Evolutionary conservation across 2,329 filamentous ascomycete species (phyloP).

Genomic region (Pezizomycotina sp.): DNA sequence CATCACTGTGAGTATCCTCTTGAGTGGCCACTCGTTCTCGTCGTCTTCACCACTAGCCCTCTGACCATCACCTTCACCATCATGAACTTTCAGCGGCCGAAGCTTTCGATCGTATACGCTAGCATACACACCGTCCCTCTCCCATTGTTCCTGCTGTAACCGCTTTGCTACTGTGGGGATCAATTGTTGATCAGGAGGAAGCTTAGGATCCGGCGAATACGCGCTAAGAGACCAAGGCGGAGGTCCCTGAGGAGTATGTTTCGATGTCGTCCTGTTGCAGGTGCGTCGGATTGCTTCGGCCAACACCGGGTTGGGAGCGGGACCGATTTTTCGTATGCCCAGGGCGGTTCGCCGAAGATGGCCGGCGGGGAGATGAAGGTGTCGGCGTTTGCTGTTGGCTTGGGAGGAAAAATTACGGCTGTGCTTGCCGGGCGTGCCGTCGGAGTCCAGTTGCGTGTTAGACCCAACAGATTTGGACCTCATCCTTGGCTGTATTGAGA

Average conservation of each 20-base stretch:
- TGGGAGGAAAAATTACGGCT: slow-evolving; percentile 9
- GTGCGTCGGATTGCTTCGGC: slow-evolving; percentile 36
- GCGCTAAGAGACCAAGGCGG: slow-evolving; percentile 89
- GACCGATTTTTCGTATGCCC: slow-evolving; percentile 28
- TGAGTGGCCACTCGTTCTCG: slow-evolving; percentile 43
- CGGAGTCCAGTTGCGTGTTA: slow-evolving; percentile 12
- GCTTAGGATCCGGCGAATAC: slow-evolving; percentile 85
- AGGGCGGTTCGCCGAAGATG: slow-evolving; percentile 28
- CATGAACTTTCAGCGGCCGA: slow-evolving; percentile 49
- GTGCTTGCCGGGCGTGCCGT: slow-evolving; percentile 6
- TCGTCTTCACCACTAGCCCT: slow-evolving; percentile 25
- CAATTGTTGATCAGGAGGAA: slow-evolving; percentile 89
- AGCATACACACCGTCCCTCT: slow-evolving; percentile 73
- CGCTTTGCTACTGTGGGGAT: slow-evolving; percentile 83
- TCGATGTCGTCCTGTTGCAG: slow-evolving; percentile 36
- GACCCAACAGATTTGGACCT: slow-evolving; percentile 14
- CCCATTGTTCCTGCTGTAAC: slow-evolving; percentile 89
- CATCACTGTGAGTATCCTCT: no score
- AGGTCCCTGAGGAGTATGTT: slow-evolving; percentile 65
- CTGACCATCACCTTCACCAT: slow-evolving; percentile 35
- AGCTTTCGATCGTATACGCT: slow-evolving; percentile 78
- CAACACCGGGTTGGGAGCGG: slow-evolving; percentile 26
- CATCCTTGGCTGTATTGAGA: slow-evolving; percentile 16
- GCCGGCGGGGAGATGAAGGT: slow-evolving; percentile 26
- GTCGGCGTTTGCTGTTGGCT: slow-evolving; percentile 6